Percentiles rank a stretch among this genome's conserved stretches.
phyloP scores from a whole-genome alignment of 2,329 filamentous ascomycete genomes.

The Penicillium sp. region DNA sequence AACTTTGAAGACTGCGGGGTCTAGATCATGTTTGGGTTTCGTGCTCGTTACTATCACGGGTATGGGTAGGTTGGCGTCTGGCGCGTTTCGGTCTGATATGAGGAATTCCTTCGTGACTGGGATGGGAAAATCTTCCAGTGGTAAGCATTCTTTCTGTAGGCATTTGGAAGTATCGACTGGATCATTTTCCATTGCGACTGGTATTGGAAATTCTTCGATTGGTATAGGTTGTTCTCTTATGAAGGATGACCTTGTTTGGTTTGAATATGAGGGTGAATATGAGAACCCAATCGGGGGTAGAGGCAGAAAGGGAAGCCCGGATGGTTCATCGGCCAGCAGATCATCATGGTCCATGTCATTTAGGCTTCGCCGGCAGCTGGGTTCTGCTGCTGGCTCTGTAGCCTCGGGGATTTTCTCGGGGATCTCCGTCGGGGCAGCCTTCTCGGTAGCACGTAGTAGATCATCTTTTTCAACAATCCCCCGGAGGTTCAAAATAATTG shows the following conservation, averaged over 20 bases:
- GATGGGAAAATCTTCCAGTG: conserved; percentile 5
- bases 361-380: background rate
- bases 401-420: background rate
- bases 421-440: background rate
- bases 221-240: conserved; percentile 2
- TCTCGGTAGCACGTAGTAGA: background rate
- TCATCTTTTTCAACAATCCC: conserved; percentile 6
- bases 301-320: background rate
- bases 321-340: background rate
- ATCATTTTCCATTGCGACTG: conserved; percentile 9
- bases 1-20: background rate
- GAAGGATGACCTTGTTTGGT: background rate
- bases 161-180: background rate
- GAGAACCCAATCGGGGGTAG: background rate
- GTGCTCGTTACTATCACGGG: background rate
- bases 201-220: conserved; percentile 17
- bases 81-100: background rate
- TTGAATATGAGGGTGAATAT: background rate
- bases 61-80: background rate
- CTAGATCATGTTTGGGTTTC: background rate
- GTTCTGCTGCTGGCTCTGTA: background rate
- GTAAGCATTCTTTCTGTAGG: conserved; percentile 6
- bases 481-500: conserved; percentile 13
- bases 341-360: background rate
- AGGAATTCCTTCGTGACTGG: background rate